Conservation (phyloP, 768 basidiomycete genomes). For the Boletus rubescentipes region DNA sequence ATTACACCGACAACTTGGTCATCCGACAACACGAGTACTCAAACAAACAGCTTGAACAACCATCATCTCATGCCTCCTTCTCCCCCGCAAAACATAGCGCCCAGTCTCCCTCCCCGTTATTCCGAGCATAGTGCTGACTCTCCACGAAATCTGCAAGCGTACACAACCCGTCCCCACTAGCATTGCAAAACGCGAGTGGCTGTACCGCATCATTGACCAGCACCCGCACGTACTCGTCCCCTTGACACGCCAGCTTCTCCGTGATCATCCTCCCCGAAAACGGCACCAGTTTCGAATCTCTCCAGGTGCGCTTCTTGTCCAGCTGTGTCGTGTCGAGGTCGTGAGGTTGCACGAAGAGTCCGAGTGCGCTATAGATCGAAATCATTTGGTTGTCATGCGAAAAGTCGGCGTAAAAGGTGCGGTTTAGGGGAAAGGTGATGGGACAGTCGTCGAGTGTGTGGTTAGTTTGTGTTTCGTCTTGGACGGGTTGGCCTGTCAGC, state of each 20-base stretch:
- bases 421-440: conserved; percentile 68
- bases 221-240: conserved; percentile 57
- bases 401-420: conserved; percentile 73
- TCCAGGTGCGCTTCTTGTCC: conserved; percentile 44
- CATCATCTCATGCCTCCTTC: not conserved
- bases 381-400: conserved; percentile 84
- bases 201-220: conserved; percentile 73
- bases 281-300: conserved; percentile 57
- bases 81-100: conserved; percentile 46
- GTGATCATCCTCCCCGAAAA: conserved; percentile 71
- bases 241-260: conserved; percentile 57
- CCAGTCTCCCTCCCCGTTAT: conserved; percentile 68
- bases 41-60: not conserved
- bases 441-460: conserved; percentile 62
- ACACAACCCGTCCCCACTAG: conserved; percentile 55
- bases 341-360: conserved; percentile 47
- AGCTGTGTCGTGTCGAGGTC: conserved; percentile 7
- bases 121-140: conserved; percentile 66
- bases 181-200: conserved; percentile 57
- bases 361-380: conserved; percentile 61
- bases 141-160: conserved; percentile 58
- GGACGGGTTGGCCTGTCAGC: conserved; percentile 58
- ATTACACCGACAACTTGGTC: too few relatives aligned
- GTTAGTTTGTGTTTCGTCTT: conserved; percentile 76
- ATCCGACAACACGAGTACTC: not conserved